A percentile compares a stretch with the other conserved stretches of the same genome.
Conservation (phyloP, 306 rosid species). For the Sophora flavescens region DNA sequence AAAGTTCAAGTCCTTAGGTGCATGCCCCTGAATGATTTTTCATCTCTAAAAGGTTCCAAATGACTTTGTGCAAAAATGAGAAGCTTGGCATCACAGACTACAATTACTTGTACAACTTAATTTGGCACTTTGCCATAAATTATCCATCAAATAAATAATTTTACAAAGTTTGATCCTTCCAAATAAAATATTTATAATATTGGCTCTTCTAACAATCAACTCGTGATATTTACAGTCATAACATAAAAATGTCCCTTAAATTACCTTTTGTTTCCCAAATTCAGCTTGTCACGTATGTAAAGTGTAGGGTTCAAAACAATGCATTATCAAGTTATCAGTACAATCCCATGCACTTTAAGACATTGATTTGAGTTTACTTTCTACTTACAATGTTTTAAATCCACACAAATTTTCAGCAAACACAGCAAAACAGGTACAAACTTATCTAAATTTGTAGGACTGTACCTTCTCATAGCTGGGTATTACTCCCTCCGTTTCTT, state of each 20-base stretch:
- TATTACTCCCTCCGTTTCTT: too few species aligned
- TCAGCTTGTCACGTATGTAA: not conserved
- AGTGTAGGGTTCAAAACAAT: not conserved
- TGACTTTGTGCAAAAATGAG: not conserved
- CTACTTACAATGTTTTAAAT: slow-evolving; percentile 2
- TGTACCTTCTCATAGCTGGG: not conserved
- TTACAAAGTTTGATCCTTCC: not conserved
- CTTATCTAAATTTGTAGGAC: not conserved
- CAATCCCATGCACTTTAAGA: not conserved
- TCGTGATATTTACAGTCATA: not conserved
- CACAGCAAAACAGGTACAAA: not conserved
- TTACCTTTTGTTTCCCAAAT: not conserved
- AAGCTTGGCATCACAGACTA: not conserved
- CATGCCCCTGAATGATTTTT: not conserved
- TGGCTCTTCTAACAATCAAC: not conserved
- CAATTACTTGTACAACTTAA: slow-evolving; percentile 1
- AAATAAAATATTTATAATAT: slow-evolving; percentile 6
- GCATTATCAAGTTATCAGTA: not conserved
- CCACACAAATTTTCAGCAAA: not conserved
- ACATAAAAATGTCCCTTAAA: not conserved
- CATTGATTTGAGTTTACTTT: not conserved
- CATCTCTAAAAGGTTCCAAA: not conserved
- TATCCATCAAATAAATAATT: not conserved
- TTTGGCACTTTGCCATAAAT: not conserved
- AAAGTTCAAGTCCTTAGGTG: not conserved